phyloP scores from a whole-genome alignment of 2,329 filamentous ascomycete species.

The Neopestalotiopsis sp. region DNA sequence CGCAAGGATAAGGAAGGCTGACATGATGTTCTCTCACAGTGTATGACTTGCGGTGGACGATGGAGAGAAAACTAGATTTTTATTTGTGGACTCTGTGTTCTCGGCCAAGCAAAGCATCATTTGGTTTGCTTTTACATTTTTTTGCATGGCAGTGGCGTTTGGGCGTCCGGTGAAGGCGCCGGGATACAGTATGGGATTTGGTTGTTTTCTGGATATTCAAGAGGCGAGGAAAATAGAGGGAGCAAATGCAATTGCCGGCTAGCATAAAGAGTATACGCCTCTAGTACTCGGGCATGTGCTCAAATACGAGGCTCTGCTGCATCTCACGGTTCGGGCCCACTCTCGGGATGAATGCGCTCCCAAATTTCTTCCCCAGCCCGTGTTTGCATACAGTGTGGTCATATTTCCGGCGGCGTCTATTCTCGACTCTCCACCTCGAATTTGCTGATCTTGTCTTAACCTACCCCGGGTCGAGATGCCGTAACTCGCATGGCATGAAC shows the following conservation, averaged over 20 bases:
- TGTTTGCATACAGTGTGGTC: background rate
- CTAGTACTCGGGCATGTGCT: background rate
- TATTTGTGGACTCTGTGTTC: background rate
- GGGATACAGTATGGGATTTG: background rate
- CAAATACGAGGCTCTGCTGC: background rate
- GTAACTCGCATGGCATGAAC: too few species aligned
- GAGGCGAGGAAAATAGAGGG: background rate
- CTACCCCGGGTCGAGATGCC: background rate
- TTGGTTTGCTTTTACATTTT: background rate
- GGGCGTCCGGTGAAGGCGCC: background rate
- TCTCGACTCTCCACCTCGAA: background rate
- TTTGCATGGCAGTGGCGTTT: conserved; percentile 10
- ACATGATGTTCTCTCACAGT: conserved; percentile 44
- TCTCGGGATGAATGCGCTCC: background rate
- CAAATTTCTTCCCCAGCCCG: background rate
- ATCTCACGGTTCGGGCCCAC: background rate
- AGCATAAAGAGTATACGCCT: background rate
- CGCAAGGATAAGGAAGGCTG: background rate
- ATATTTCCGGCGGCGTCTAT: background rate
- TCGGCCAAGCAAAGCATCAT: background rate
- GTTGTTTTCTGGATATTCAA: background rate
- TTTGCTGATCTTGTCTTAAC: background rate
- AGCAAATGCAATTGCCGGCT: background rate
- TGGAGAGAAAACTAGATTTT: conserved; percentile 69
- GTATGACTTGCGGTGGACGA: conserved; percentile 68